These are phyloP conservation scores for Ceratocystis lukuohia DNA, from an alignment of 2,329 filamentous ascomycete species.

Conservation along the genomic window DNA sequence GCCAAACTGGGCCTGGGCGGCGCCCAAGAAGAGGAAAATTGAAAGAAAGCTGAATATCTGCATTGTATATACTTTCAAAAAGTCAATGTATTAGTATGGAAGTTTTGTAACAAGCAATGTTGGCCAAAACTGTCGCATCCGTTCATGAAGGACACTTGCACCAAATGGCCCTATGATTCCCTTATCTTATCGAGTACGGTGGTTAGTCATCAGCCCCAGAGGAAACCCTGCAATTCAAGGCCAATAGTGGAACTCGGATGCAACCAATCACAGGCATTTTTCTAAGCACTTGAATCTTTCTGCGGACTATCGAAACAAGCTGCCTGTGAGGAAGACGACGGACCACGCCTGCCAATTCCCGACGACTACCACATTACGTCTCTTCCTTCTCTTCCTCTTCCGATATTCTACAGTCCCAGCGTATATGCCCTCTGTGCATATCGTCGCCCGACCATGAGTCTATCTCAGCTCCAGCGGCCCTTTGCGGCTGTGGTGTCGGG, in stretches of 20 bases:
- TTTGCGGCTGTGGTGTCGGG: conserved; percentile 30
- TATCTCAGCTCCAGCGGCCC: conserved; percentile 34
- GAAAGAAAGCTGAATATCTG: conserved; percentile 10
- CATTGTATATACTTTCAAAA: not conserved
- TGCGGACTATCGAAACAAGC: conserved; percentile 4
- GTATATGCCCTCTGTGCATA: not conserved
- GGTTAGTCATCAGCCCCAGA: conserved; percentile 12
- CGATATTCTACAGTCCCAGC: not conserved
- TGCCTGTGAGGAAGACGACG: not conserved
- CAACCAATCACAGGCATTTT: conserved; percentile 14
- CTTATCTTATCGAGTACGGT: conserved; percentile 17
- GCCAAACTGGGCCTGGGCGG: conserved; percentile 57
- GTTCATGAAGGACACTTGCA: conserved; percentile 3
- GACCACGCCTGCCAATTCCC: not conserved
- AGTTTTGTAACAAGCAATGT: not conserved
- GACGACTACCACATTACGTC: not conserved
- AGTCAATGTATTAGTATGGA: not conserved
- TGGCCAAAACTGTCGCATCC: not conserved
- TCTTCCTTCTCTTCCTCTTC: not conserved
- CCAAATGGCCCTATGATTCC: conserved; percentile 1
- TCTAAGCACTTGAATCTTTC: conserved; percentile 17
- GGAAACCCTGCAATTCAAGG: not conserved
- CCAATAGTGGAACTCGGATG: conserved; percentile 1
- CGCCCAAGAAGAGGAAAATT: conserved; percentile 11
- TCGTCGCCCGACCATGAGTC: conserved; percentile 8